Percentiles rank a stretch among this genome's conserved stretches.
Evolutionary conservation across 169 alveolate genomes (phyloP).

Genomic region (Amoebophrya sp.): DNA sequence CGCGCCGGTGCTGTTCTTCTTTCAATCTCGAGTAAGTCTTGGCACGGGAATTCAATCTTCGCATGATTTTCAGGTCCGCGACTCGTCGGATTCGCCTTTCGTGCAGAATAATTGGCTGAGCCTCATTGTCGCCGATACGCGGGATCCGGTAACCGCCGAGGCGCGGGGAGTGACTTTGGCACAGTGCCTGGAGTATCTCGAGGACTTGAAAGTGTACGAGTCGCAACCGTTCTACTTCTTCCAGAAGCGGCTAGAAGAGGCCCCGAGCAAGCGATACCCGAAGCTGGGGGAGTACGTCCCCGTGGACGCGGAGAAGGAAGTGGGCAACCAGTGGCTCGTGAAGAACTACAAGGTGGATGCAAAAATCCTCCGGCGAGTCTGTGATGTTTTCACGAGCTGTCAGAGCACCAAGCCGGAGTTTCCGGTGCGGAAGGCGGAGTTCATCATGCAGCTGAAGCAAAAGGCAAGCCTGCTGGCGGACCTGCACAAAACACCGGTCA

Average conservation of each 20-base stretch:
- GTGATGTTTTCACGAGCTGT: neutral
- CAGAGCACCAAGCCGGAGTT: neutral
- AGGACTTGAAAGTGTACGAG: neutral
- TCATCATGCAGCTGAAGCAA: slow-evolving; percentile 14
- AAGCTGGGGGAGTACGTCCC: neutral
- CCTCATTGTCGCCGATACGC: neutral
- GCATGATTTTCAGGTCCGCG: neutral
- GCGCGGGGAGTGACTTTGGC: neutral
- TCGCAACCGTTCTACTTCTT: neutral
- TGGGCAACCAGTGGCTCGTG: neutral
- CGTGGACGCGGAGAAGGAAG: neutral
- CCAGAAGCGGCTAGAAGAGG: neutral
- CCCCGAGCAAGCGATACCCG: neutral
- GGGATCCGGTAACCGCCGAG: neutral
- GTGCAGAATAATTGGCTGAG: neutral
- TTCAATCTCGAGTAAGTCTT: too few relatives aligned
- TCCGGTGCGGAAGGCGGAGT: neutral
- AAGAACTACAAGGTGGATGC: neutral
- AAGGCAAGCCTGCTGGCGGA: neutral
- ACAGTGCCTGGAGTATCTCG: neutral
- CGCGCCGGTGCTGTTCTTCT: too few relatives aligned
- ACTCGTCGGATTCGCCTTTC: neutral
- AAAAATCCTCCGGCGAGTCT: neutral
- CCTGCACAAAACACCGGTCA: neutral
- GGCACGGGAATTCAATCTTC: too few relatives aligned